Base-by-base conservation (phyloP, 345 rosid species). In the Eucalyptus marginata region DNA sequence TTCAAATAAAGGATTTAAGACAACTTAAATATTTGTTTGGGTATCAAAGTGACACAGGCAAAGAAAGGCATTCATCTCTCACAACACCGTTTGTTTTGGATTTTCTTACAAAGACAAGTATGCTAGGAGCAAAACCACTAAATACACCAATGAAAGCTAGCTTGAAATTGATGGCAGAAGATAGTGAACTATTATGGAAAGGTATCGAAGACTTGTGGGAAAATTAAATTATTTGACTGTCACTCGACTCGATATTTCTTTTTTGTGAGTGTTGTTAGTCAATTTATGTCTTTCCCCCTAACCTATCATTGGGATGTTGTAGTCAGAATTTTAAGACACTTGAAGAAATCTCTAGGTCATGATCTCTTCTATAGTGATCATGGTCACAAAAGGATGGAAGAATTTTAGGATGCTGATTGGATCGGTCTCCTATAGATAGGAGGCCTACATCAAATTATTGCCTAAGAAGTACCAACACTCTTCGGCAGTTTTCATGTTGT, bases 21-120 rank as follows among this genome's bases (percentile, higher is more conserved):
- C n/a, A 24, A 58, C 64, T 58, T 58, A 58, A 25, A 58, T 58
- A 58, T 58, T 25, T 1, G 18, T 25, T 58, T 58, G 14, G 14
- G n/a, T 58, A 25, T 25, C 14, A 7, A 25, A 58, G 64, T 58
- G 64, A 7, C 64, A 58, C 0, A 1, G 3, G 14, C 64, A 25
- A 58, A 58, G 64, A 25, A 58, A 58, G 64, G n/a, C n/a, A 58
- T 5, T 25, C 58, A 58, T 58, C 29, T 58, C 64, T 58, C 64
- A 25, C n/a, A 25, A 25, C 13, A 0, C 6, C 0, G 1, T 10
- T 24, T 58, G n/a, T 58, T 58, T 25, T 58, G 7, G n/a, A 58
- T 58, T 58, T 58, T 24, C 64, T 52, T 58, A 58, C 29, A 58
- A 25, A 58, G 64, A 58, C 64, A 52, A 58, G 64, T 58, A 58